Evolutionary conservation across 2,329 filamentous ascomycete genomes (phyloP), one percentile per base, ranked within the genome.

Genomic region (Cladorrhinum sp.): DNA sequence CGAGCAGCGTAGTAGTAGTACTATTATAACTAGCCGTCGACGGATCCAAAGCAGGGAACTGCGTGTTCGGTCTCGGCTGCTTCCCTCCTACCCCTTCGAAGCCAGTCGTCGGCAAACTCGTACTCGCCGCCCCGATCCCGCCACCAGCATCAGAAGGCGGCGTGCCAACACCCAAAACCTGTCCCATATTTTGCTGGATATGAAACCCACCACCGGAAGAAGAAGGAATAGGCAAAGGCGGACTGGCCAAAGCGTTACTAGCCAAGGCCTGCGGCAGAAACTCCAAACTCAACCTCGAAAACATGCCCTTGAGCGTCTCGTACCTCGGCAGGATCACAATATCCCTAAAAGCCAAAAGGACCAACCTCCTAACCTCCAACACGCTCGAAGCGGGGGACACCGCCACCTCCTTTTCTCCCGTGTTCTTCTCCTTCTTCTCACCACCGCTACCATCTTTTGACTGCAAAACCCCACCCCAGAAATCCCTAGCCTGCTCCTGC

Each of bases 311-410:
- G 23, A 99, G 84, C 6, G 86, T 87, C 59, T 97, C 93, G 74
- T 96, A 95, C 55, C 94, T 87, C 1, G 92, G 91, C 1, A 99
- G 79, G 55, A 99, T 91, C 60, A 99, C 86, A 20, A 85, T 87
- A 73, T 99, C 95, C 57, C 95, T 87, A 76, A 95, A 99, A 3
- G 90, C 86, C 21, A 92, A 87, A 20, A 99, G 83, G 0, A 96
- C 92, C 48, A 98, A 87, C 23, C 92, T 85, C n/a, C 94, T 86
- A 0, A 98, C 89, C 67, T 98, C 93, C 1, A 97, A 82, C 46
- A 89, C 82, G 28, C 75, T 74, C 26, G 74, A 76, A n/a, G 77
- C 77, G 0, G 79, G 77, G 72, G 71, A 84, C 75, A 68, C 83
- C 70, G 24, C 16, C 12, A 5, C 26, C 26, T 23, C n/a, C 42